Conservation (phyloP, 2,329 filamentous ascomycete genomes). For the Massarina eburnea region DNA sequence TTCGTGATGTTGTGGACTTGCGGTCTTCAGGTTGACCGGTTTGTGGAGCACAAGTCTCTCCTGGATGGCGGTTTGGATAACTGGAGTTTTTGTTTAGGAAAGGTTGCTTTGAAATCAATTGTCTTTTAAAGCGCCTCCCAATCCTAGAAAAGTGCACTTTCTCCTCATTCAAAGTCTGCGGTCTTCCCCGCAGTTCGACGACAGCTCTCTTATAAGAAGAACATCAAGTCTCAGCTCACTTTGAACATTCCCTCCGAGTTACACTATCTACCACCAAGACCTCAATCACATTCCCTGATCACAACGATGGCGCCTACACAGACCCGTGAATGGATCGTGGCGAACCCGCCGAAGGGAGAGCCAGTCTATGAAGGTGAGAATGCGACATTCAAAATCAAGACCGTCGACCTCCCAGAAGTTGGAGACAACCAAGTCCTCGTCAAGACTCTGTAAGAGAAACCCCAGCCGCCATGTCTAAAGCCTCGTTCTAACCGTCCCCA, state of each 20-base stretch:
- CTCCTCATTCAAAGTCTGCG: neutral
- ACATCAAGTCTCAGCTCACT: neutral
- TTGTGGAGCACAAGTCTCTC: no score
- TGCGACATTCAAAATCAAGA: constrained; percentile 45
- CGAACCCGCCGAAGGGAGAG: constrained; percentile 42
- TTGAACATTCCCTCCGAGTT: no score
- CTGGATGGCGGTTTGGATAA: no score
- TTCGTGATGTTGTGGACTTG: no score
- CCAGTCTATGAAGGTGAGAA: constrained; percentile 40
- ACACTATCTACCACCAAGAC: no score
- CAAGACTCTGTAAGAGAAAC: constrained; percentile 48
- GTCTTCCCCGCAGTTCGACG: neutral
- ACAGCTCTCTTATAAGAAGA: neutral
- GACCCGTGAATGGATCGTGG: constrained; percentile 49
- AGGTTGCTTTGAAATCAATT: neutral
- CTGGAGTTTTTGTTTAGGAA: neutral
- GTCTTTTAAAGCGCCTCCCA: neutral
- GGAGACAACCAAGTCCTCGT: constrained; percentile 48
- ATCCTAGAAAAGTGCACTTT: neutral
- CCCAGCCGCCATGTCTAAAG: neutral
- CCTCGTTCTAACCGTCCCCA: neutral
- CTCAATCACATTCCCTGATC: no score
- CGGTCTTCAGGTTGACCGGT: no score
- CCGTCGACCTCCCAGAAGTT: constrained; percentile 37
- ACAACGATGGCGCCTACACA: constrained; percentile 32